A percentile compares a stretch with the other conserved stretches of the same genome.
These are phyloP conservation scores for Sicyos edulis DNA, from an alignment of 306 rosid genomes.

Conservation along the genomic window DNA sequence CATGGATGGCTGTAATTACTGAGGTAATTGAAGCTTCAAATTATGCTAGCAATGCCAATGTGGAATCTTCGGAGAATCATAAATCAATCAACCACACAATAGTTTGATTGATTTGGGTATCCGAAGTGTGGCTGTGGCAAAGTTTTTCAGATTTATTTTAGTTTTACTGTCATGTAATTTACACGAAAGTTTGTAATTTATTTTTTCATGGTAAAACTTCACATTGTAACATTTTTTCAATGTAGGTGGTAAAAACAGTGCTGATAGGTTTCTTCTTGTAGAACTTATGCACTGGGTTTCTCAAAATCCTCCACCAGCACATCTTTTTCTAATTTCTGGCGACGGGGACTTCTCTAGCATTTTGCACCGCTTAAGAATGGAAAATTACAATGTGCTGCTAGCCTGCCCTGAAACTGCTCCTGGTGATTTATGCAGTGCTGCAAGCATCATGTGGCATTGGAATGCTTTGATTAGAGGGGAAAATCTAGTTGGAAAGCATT, in stretches of 20 bases:
- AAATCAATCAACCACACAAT: neutral
- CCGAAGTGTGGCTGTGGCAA: neutral
- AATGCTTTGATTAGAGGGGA: slow-evolving; percentile 60
- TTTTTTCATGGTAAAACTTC: neutral
- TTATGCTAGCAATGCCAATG: neutral
- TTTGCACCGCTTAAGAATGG: slow-evolving; percentile 75
- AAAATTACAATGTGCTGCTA: slow-evolving; percentile 78
- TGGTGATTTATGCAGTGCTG: slow-evolving; percentile 66
- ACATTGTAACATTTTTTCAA: slow-evolving; percentile 4
- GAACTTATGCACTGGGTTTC: slow-evolving; percentile 89
- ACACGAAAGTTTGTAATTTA: neutral
- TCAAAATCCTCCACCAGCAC: slow-evolving; percentile 96
- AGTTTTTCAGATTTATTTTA: slow-evolving; percentile 5
- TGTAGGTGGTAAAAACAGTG: slow-evolving; percentile 84
- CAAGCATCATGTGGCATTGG: slow-evolving; percentile 94
- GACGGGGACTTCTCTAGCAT: slow-evolving; percentile 64
- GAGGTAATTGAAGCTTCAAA: neutral
- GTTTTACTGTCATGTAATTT: neutral
- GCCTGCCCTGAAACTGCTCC: slow-evolving; percentile 43
- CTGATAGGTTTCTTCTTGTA: slow-evolving; percentile 70
- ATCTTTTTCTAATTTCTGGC: slow-evolving; percentile 73
- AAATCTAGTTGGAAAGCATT: slow-evolving; percentile 53
- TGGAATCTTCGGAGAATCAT: slow-evolving; percentile 8
- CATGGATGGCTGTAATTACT: neutral
- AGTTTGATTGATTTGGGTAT: neutral